phyloP scores from a whole-genome alignment of 495 filamentous ascomycete species.

The Penicillium fimorum region DNA sequence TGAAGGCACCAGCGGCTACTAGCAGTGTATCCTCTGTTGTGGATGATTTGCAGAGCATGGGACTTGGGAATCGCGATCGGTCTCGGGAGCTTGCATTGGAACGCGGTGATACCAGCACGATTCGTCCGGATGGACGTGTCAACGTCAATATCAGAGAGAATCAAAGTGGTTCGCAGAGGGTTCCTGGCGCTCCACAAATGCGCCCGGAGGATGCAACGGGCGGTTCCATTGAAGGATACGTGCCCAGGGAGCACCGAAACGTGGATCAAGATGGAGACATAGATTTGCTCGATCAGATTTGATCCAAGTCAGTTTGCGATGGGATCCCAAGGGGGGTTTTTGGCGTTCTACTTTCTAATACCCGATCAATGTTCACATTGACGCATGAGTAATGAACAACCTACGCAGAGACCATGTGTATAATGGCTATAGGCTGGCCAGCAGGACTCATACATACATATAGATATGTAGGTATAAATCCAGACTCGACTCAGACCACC shows the following conservation, averaged over 20 bases:
- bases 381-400: constrained; percentile 10
- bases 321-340: constrained; percentile 11
- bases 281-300: constrained; percentile 41
- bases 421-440: constrained; percentile 6
- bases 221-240: constrained; percentile 49
- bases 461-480: constrained; percentile 2
- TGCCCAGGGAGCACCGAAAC: constrained; percentile 28
- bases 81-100: constrained; percentile 46
- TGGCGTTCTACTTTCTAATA: constrained; percentile 22
- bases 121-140: constrained; percentile 34
- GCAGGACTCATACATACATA: constrained; percentile 1
- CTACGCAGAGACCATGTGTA: constrained; percentile 20
- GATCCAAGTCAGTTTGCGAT: constrained; percentile 10
- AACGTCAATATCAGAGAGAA: constrained; percentile 45
- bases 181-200: constrained; percentile 30
- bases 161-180: constrained; percentile 12
- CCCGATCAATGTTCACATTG: constrained; percentile 24
- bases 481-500: constrained; percentile 11
- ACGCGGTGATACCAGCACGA: constrained; percentile 41
- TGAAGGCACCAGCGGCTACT: constrained; percentile 13
- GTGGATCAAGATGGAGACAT: constrained; percentile 22
- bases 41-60: constrained; percentile 33
- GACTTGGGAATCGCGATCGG: constrained; percentile 29
- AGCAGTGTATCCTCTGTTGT: constrained; percentile 26
- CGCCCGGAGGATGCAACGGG: constrained; percentile 38